Percentiles rank a stretch among this genome's conserved stretches.
Conservation (phyloP, 805 yeast species). For the Yamadazyma scolyti region DNA sequence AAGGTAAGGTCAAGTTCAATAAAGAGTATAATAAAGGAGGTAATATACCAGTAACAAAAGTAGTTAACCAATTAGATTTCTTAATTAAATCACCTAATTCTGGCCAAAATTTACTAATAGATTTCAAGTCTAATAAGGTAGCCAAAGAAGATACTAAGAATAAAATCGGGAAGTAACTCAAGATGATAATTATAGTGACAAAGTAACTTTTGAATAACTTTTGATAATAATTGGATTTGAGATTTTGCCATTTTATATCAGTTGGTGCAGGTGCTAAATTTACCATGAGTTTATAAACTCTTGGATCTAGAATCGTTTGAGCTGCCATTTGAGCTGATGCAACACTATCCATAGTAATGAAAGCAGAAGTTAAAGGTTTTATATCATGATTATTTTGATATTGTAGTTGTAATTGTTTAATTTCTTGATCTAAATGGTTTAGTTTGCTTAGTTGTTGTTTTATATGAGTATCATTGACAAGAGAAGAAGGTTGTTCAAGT, state of each 20-base stretch:
- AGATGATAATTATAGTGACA: conserved; percentile 41
- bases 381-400: conserved; percentile 16
- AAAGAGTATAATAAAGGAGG: conserved; percentile 59
- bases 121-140: conserved; percentile 51
- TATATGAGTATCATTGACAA: conserved; percentile 1
- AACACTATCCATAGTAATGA: conserved; percentile 45
- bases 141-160: conserved; percentile 57
- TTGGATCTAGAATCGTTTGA: conserved; percentile 42
- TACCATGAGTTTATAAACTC: conserved; percentile 41
- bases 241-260: conserved; percentile 44
- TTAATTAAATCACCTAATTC: conserved; percentile 51
- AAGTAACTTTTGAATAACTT: conserved; percentile 36
- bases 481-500: conserved; percentile 14
- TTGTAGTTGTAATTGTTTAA: conserved; percentile 27
- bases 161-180: conserved; percentile 49
- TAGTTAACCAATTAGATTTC: conserved; percentile 48
- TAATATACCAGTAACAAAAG: conserved; percentile 57
- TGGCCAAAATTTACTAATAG: conserved; percentile 58
- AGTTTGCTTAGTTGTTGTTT: conserved; percentile 30
- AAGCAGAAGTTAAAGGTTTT: conserved; percentile 31
- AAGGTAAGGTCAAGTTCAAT: conserved; percentile 51
- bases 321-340: conserved; percentile 50
- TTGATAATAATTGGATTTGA: conserved; percentile 37
- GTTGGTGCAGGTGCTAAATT: conserved; percentile 46
- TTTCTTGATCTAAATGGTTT: conserved; percentile 34